Evolutionary conservation across 1,284 basidiomycete species (phyloP).

Genomic region (Thecaphora thlaspeos): DNA sequence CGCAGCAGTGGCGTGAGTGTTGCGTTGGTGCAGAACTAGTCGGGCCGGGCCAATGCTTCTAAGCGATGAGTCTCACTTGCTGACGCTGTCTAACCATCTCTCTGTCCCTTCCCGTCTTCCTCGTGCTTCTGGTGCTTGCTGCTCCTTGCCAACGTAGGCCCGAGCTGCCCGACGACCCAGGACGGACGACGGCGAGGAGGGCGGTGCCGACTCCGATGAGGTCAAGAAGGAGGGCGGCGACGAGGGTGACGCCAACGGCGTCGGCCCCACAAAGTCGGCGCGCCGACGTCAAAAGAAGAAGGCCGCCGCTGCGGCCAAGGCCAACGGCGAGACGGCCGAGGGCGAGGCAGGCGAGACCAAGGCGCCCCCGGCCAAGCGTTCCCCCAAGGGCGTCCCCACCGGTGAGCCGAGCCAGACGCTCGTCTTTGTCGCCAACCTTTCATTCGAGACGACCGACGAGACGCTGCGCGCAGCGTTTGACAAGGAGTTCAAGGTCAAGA

Average conservation of each 20-base stretch:
- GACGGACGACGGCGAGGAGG: conserved; percentile 48
- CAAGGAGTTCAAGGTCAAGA: conserved; percentile 34
- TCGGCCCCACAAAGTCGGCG: conserved; percentile 35
- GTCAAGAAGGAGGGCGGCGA: conserved; percentile 18
- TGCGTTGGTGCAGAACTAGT: no score
- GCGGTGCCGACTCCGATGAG: conserved; percentile 25
- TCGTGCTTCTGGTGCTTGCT: no score
- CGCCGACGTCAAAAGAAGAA: conserved; percentile 38
- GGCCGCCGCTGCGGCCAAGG: conserved; percentile 26
- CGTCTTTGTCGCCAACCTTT: conserved; percentile 52
- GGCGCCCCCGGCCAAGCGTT: conserved; percentile 25
- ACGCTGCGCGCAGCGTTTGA: conserved; percentile 43
- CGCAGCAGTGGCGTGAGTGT: not conserved
- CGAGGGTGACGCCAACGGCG: conserved; percentile 11
- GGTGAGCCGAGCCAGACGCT: conserved; percentile 51
- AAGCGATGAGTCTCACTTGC: no score
- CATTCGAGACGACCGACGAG: conserved; percentile 46
- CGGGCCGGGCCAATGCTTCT: no score
- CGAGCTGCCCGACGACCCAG: conserved; percentile 38
- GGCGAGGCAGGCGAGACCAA: conserved; percentile 14
- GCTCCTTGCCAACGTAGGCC: not conserved
- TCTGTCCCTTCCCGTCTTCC: no score
- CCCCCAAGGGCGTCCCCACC: conserved; percentile 31
- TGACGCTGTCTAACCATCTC: no score
- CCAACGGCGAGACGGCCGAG: conserved; percentile 11